Conservation (phyloP, 108 stramenopile species). For the Cyclotella atomus region DNA sequence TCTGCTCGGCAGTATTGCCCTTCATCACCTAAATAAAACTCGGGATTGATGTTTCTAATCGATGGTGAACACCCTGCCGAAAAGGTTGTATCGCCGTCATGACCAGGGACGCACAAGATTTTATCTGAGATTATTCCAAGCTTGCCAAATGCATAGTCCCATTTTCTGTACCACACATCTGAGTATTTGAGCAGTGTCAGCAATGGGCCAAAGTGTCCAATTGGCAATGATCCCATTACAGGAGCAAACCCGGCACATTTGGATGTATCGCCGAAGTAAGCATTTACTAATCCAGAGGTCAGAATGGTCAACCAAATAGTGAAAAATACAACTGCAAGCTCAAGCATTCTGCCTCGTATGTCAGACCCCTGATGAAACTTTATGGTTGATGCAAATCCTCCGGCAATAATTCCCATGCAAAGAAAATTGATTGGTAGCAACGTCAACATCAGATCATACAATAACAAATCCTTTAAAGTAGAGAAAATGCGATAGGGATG, state of each 20-base stretch:
- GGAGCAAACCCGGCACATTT: conserved; percentile 54
- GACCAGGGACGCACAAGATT: conserved; percentile 25
- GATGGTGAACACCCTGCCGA: conserved; percentile 66
- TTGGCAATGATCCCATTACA: background rate
- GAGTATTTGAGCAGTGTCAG: conserved; percentile 24
- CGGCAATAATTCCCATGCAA: conserved; percentile 75
- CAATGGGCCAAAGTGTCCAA: background rate
- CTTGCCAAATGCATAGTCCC: conserved; percentile 38
- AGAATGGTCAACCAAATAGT: conserved; percentile 71
- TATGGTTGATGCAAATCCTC: conserved; percentile 67
- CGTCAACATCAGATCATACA: conserved; percentile 76
- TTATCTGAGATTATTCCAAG: conserved; percentile 28
- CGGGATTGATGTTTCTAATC: conserved; percentile 61
- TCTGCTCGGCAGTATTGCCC: conserved; percentile 69
- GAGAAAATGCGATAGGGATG: background rate
- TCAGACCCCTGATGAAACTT: conserved; percentile 75
- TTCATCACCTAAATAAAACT: conserved; percentile 62
- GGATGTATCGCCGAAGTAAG: conserved; percentile 72
- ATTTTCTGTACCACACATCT: conserved; percentile 51
- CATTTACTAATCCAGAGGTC: conserved; percentile 74
- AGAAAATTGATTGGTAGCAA: conserved; percentile 73
- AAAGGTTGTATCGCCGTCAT: conserved; percentile 31
- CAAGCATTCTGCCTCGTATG: conserved; percentile 78
- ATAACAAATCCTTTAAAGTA: conserved; percentile 57
- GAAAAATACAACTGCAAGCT: conserved; percentile 63